Evolutionary conservation across 1,284 basidiomycete genomes (phyloP), one percentile per base, ranked within the genome.

Genomic region (Athelia sp.): DNA sequence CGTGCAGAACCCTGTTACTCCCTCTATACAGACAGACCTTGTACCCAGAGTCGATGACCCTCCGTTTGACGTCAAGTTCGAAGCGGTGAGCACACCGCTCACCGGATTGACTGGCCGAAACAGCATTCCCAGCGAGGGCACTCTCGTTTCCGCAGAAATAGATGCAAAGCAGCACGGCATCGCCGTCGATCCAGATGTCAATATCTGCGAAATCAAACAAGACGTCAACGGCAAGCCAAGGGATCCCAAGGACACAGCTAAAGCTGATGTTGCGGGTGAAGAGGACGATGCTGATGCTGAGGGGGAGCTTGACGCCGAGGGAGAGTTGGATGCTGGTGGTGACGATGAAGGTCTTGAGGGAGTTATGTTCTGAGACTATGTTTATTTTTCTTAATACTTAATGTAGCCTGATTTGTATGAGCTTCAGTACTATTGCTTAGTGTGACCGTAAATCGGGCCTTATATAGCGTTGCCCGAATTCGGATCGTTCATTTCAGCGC

Each of bases 81-180:
- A 82, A 59, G 79, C 79, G 51, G 56, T 65, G 50, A 75, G 70
- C 35, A 80, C 77, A 15, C 77, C 79, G 2, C 65, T 75, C 45
- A 80, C 75, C n/a, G 74, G 65, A 34, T 55, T 73, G 49, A 74
- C 72, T 34, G 76, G 76, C 55, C 69, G 73, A 45, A 76, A 77
- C 51, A 77, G 76, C 51, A 70, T 72, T 50, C 26, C 75, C n/a
- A 78, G 76, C 54, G 75, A 77, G 49, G 74, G 75, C 45, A 78
- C 75, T 3, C 63, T 76, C 46, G 63, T 57, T 29, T 58, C 55
- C 23, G 45, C 52, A 9, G 60, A 60, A 29, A 52, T 47, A 17
- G 47, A 56, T 21, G 53, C 50, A 10, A 43, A 42, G n/a, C 51
- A 40, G 18, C 47, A 46, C 43, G 26, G 13, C 26, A 29, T 13